These are phyloP conservation scores for Melaleuca alternifolia DNA, from an alignment of 345 rosid species.

Conservation along the genomic window DNA sequence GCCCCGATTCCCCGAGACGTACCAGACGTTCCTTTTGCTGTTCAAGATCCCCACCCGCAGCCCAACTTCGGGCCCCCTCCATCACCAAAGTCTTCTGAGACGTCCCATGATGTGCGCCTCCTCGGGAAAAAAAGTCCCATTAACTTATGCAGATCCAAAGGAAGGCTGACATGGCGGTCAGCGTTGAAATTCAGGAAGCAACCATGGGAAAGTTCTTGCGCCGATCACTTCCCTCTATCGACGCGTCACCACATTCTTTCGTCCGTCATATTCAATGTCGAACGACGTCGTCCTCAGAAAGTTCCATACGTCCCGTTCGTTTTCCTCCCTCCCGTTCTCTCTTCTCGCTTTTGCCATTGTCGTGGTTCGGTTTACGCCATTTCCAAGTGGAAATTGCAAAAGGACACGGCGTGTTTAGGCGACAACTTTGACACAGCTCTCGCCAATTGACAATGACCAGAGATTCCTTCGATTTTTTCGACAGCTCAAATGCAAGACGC, in stretches of 20 bases:
- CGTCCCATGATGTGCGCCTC: neutral
- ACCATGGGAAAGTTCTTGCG: neutral
- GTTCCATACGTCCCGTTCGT: neutral
- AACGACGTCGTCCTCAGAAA: accelerated
- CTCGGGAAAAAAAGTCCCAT: neutral
- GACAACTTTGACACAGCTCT: neutral
- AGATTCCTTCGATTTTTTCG: neutral
- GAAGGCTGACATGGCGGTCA: neutral
- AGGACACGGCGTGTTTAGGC: neutral
- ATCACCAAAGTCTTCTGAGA: neutral
- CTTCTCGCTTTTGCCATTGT: neutral
- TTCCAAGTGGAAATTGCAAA: neutral
- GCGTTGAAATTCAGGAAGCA: neutral
- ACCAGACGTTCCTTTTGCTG: neutral
- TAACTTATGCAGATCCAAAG: neutral
- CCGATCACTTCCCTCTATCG: neutral
- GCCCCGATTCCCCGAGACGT: neutral
- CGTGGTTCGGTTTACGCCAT: neutral
- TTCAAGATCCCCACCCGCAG: neutral
- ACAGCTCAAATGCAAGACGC: neutral
- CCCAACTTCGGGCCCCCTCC: neutral
- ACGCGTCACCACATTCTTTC: too few relatives aligned
- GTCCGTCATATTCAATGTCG: too few relatives aligned
- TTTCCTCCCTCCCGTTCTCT: neutral
- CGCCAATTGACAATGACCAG: neutral